These are phyloP conservation scores for Candida dajiaensis DNA, from an alignment of 805 yeast species.

Conservation along the genomic window DNA sequence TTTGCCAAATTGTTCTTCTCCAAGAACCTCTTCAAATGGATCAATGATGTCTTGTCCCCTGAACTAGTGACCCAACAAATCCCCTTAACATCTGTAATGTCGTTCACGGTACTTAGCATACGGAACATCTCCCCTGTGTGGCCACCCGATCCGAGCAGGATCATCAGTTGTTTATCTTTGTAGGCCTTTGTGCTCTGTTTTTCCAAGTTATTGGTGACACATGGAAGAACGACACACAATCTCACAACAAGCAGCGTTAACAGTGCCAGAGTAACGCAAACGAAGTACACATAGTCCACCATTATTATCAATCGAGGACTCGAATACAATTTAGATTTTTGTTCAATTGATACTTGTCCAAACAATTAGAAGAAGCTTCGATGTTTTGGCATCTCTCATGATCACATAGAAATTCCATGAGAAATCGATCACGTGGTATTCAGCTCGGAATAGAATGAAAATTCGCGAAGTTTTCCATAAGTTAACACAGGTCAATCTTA, in stretches of 20 bases:
- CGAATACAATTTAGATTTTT: no score
- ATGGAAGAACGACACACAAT: slow-evolving; percentile 14
- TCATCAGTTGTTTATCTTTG: slow-evolving; percentile 17
- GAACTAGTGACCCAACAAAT: slow-evolving; percentile 36
- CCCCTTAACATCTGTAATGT: slow-evolving; percentile 3
- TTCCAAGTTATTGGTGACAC: slow-evolving; percentile 5
- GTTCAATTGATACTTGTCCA: no score
- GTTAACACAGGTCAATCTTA: no score
- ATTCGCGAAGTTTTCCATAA: background rate
- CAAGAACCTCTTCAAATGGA: slow-evolving; percentile 20
- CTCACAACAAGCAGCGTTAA: background rate
- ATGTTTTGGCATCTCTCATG: no score
- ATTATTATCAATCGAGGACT: background rate
- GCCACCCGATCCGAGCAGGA: slow-evolving; percentile 88
- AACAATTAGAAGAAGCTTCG: background rate
- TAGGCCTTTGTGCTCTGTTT: background rate
- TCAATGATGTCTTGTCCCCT: slow-evolving; percentile 45
- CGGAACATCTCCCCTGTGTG: slow-evolving; percentile 96
- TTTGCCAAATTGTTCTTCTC: slow-evolving; percentile 1
- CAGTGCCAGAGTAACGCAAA: background rate
- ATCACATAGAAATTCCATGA: no score
- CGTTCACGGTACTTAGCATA: slow-evolving; percentile 37
- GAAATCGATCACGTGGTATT: no score
- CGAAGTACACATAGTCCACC: background rate
- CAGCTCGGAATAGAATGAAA: no score